Conservation (phyloP, 2,329 filamentous ascomycete species). For the Monilinia aucupariae region DNA sequence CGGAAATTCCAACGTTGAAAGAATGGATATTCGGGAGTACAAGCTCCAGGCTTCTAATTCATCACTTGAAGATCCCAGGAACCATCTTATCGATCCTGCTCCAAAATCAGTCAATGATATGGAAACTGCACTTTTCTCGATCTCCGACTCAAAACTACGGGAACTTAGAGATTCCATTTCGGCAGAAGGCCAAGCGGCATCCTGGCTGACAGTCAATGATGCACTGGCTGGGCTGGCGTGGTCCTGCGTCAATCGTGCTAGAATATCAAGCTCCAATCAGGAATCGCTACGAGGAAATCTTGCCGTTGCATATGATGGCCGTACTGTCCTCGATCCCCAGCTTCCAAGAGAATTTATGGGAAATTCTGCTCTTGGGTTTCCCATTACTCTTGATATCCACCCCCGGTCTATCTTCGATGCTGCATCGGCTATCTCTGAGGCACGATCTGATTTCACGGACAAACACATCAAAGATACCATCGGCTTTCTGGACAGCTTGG, state of each 20-base stretch:
- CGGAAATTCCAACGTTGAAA: neutral
- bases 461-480: constrained; percentile 2
- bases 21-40: constrained; percentile 10
- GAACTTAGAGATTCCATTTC: neutral
- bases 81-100: neutral
- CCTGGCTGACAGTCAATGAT: constrained; percentile 9
- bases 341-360: constrained; percentile 3
- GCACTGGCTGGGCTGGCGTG: neutral
- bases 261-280: neutral
- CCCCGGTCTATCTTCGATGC: neutral
- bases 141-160: neutral
- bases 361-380: neutral
- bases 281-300: neutral
- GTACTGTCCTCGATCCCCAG: neutral
- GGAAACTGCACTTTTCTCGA: constrained; percentile 5
- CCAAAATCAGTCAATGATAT: constrained; percentile 7
- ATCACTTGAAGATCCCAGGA: neutral
- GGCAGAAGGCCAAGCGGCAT: neutral
- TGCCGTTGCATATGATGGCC: neutral
- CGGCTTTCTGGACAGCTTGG: neutral
- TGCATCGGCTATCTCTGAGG: constrained; percentile 3
- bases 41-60: constrained; percentile 2
- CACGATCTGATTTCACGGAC: constrained; percentile 1
- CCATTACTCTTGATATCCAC: constrained; percentile 12
- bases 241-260: constrained; percentile 4